Base-by-base conservation (phyloP, 129 eudicot species). In the Tagetes erecta region DNA sequence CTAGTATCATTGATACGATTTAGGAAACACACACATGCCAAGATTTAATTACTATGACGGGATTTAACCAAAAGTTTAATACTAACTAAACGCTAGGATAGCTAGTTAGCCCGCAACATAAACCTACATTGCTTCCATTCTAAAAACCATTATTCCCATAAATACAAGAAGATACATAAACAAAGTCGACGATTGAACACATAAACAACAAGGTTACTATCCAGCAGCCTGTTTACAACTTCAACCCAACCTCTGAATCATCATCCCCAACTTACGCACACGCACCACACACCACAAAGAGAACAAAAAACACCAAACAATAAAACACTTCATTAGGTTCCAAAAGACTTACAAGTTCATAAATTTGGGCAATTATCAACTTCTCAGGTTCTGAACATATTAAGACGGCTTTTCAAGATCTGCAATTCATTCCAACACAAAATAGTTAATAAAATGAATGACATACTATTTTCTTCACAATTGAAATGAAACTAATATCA, bases 331-430 rank as follows among this genome's bases (percentile, higher is more conserved):
- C 68, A n/a, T 66, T 42, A 27, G 36, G 44, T 75, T 64, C 47
- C 51, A 55, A 71, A 71, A 55, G 74, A 63, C 74, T 51, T 36
- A 47, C 58, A 27, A 36, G 37, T 71, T 71, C 53, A 56, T 71
- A 46, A 7, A 35, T 31, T 45, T 14, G 39, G 38, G 49, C 42
- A 39, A 50, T 76, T 3, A 63, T 49, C 71, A 59, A 68, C 57
- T 70, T 70, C 53, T 62, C 51, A 30, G 8, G 8, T 58, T 57
- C 67, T 57, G 35, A 6, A 47, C 53, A 77, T 38, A 31, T 27
- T 42, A 79, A 42, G 62, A 72, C 1, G 74, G 44, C 73, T 72
- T 79, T 55, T 72, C 83, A 39, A 67, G 8, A 72, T 79, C 83
- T 72, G 74, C 78, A 55, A 33, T 10, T 34, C 4, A 42, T 58